Percentiles rank a stretch among this genome's conserved stretches.
phyloP scores from a whole-genome alignment of 345 rosid species.

The Nasturtium officinale region DNA sequence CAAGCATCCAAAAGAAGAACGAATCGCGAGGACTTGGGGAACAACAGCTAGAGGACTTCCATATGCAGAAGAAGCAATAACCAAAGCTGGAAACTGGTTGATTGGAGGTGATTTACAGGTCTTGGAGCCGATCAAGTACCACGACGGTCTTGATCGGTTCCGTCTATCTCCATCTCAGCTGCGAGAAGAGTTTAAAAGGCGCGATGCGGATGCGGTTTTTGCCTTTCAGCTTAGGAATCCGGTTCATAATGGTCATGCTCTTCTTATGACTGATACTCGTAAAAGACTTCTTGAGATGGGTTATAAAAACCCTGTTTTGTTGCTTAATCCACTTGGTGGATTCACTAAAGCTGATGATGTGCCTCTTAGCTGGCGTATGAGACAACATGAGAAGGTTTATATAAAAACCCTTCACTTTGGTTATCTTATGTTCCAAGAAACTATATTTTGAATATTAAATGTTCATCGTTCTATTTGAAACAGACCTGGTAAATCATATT shows the following conservation, averaged over 20 bases:
- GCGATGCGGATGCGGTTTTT: slow-evolving; percentile 94
- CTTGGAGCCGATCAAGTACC: slow-evolving; percentile 79
- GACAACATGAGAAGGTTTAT: slow-evolving; percentile 86
- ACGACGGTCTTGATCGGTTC: slow-evolving; percentile 83
- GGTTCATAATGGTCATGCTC: slow-evolving; percentile 93
- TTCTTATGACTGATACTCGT: slow-evolving; percentile 94
- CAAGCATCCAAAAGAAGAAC: slow-evolving; percentile 95
- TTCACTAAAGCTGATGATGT: slow-evolving; percentile 97
- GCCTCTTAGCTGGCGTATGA: slow-evolving; percentile 97
- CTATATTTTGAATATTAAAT: background rate
- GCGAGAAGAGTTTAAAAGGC: slow-evolving; percentile 71
- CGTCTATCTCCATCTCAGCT: slow-evolving; percentile 87
- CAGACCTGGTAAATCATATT: background rate
- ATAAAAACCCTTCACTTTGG: background rate
- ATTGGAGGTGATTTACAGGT: slow-evolving; percentile 94
- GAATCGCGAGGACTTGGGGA: slow-evolving; percentile 96
- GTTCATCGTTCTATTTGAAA: background rate
- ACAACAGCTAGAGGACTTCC: slow-evolving; percentile 88
- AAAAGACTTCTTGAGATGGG: slow-evolving; percentile 91
- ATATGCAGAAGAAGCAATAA: slow-evolving; percentile 75
- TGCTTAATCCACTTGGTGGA: slow-evolving; percentile 97
- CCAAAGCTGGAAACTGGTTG: slow-evolving; percentile 84
- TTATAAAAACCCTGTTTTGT: slow-evolving; percentile 78
- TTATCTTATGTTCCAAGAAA: slow-evolving; percentile 29
- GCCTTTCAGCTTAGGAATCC: slow-evolving; percentile 98